Evolutionary conservation across 768 basidiomycete species (phyloP).

Genomic region (Agaricus bisporus): DNA sequence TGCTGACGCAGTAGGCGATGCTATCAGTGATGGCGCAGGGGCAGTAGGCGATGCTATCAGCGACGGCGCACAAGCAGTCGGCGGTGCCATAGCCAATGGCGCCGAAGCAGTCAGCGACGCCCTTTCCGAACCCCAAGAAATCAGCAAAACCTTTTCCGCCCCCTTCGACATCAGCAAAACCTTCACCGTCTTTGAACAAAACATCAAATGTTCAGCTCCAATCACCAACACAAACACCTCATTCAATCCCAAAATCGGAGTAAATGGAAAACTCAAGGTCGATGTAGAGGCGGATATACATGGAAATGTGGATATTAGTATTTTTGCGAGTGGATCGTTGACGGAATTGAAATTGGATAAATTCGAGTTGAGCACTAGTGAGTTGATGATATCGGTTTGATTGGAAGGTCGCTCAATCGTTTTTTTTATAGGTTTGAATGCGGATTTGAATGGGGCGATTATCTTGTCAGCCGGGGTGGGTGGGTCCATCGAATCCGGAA

Average conservation of each 20-base stretch:
- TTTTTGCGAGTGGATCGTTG: constrained; percentile 38
- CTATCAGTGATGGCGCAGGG: too few relatives aligned
- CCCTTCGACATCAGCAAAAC: constrained; percentile 26
- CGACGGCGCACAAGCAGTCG: too few relatives aligned
- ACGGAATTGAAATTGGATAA: constrained; percentile 34
- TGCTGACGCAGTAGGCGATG: too few relatives aligned
- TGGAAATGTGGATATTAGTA: constrained; percentile 28
- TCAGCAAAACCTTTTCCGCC: constrained; percentile 19
- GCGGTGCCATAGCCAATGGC: too few relatives aligned
- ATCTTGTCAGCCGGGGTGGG: constrained; percentile 29
- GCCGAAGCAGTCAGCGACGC: too few relatives aligned
- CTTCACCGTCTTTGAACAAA: constrained; percentile 25
- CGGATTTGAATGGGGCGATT: constrained; percentile 32
- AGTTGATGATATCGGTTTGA: constrained; percentile 11
- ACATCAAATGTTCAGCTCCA: constrained; percentile 19
- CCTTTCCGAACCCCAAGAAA: too few relatives aligned
- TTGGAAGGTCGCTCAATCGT: constrained; percentile 2
- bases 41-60: too few relatives aligned
- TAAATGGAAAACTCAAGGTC: constrained; percentile 20
- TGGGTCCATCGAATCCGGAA: constrained; percentile 37
- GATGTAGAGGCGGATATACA: constrained; percentile 27
- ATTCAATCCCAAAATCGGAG: not conserved
- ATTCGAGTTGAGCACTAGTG: constrained; percentile 30
- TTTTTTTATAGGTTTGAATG: constrained; percentile 24
- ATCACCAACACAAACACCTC: too few relatives aligned